Evolutionary conservation across 306 rosid species (phyloP).

Genomic region (Canavalia gladiata): DNA sequence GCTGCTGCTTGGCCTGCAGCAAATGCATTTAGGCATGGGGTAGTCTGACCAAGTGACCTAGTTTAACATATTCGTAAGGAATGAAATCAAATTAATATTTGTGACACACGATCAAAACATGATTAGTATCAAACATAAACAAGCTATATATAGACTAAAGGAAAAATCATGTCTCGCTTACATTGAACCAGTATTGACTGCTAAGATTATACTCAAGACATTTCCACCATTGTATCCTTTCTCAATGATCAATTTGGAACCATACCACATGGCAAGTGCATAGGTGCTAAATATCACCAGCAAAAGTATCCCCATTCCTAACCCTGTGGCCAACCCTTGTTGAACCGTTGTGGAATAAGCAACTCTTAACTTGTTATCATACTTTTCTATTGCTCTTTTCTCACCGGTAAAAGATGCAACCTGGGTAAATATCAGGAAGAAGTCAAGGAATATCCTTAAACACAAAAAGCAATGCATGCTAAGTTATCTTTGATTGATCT

Average conservation of each 20-base stretch:
- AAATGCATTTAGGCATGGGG: conserved; percentile 81
- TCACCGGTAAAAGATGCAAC: conserved; percentile 96
- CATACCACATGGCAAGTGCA: conserved; percentile 88
- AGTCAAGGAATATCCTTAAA: conserved; percentile 12
- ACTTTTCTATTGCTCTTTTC: conserved; percentile 71
- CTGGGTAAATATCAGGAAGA: conserved; percentile 47
- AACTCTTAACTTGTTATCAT: conserved; percentile 63
- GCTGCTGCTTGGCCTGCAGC: conserved; percentile 90
- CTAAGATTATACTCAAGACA: conserved; percentile 67
- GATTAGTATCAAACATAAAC: conserved; percentile 3
- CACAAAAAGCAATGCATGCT: not conserved
- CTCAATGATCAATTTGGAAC: conserved; percentile 71
- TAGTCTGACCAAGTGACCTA: conserved; percentile 82
- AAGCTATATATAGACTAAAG: not conserved
- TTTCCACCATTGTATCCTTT: conserved; percentile 77
- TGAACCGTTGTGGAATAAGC: conserved; percentile 62
- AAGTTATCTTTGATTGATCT: not conserved
- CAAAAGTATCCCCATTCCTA: conserved; percentile 66
- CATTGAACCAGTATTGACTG: conserved; percentile 84
- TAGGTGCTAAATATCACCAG: conserved; percentile 65
- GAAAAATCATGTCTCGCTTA: conserved; percentile 51
- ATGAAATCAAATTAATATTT: not conserved
- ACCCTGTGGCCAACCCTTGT: conserved; percentile 77
- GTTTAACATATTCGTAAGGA: not conserved
- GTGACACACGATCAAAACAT: not conserved